Conservation (phyloP, 2,329 filamentous ascomycete genomes). For the Diaporthe eres region DNA sequence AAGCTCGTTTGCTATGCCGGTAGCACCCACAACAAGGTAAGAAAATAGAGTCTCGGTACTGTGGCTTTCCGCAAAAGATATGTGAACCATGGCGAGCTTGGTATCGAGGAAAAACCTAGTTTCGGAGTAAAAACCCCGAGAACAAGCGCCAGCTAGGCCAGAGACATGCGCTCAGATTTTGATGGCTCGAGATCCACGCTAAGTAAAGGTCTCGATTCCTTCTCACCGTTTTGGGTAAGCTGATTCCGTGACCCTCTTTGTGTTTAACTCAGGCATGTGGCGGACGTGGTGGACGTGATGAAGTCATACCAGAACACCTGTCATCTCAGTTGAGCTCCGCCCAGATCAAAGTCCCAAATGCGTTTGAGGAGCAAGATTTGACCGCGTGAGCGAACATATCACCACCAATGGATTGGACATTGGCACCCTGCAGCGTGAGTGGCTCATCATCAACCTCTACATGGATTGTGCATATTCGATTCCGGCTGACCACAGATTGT, state of each 20-base stretch:
- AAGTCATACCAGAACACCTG: not conserved
- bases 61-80: not conserved
- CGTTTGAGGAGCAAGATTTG: not conserved
- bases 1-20: not conserved
- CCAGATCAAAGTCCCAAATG: not conserved
- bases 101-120: not conserved
- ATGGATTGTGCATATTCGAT: not conserved
- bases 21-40: not conserved
- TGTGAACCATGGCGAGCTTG: not conserved
- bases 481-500: not conserved
- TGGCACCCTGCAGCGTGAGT: not conserved
- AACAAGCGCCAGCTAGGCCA: not conserved
- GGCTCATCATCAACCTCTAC: not conserved
- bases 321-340: not conserved
- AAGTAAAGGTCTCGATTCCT: not conserved
- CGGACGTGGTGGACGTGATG: not conserved
- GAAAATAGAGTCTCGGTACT: not conserved
- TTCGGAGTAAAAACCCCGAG: not conserved
- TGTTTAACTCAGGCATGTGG: not conserved
- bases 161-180: slow-evolving; percentile 4
- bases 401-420: not conserved
- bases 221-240: slow-evolving; percentile 14
- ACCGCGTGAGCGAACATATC: not conserved
- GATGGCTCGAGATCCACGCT: slow-evolving; percentile 16
- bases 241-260: not conserved